Evolutionary conservation across 2,329 filamentous ascomycete species (phyloP).

Genomic region (Biscogniauxia sp.): DNA sequence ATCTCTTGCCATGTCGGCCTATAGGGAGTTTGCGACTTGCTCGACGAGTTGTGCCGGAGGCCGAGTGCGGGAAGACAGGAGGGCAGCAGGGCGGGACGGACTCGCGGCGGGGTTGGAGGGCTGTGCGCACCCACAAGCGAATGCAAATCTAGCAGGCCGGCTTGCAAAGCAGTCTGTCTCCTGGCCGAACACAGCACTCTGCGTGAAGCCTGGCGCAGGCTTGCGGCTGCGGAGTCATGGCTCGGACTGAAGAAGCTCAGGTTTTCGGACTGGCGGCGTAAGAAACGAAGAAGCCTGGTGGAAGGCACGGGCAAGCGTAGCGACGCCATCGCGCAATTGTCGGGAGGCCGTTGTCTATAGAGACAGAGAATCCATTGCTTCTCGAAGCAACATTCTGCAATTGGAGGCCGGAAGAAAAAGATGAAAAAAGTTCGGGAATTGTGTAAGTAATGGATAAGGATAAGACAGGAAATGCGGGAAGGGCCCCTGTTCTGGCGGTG

Average conservation of each 20-base stretch:
- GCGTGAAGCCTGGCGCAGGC: conserved; percentile 12
- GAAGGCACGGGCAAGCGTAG: conserved; percentile 50
- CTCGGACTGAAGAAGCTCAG: conserved; percentile 49
- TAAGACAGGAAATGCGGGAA: background rate
- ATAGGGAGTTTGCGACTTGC: conserved; percentile 23
- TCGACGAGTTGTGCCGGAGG: conserved; percentile 29
- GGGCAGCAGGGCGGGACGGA: conserved; percentile 10
- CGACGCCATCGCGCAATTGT: conserved; percentile 41
- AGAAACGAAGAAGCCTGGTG: conserved; percentile 64
- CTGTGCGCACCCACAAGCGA: conserved; percentile 18
- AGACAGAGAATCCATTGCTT: conserved; percentile 6
- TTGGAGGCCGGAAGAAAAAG: background rate
- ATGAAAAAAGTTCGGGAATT: background rate
- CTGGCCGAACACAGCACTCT: conserved; percentile 24
- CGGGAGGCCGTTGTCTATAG: conserved; percentile 2
- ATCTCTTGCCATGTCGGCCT: conserved; percentile 47
- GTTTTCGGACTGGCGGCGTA: conserved; percentile 67
- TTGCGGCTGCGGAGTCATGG: conserved; percentile 16
- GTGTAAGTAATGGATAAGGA: background rate
- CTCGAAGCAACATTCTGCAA: background rate
- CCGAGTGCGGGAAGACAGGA: conserved; percentile 18
- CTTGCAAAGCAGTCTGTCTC: conserved; percentile 22
- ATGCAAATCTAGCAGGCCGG: conserved; percentile 24
- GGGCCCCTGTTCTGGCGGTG: background rate
- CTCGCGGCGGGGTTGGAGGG: conserved; percentile 5